A percentile compares a stretch with the other conserved stretches of the same genome.
These are phyloP conservation scores for Raffaelea arxii DNA, from an alignment of 2,329 filamentous ascomycete species.

Conservation along the genomic window DNA sequence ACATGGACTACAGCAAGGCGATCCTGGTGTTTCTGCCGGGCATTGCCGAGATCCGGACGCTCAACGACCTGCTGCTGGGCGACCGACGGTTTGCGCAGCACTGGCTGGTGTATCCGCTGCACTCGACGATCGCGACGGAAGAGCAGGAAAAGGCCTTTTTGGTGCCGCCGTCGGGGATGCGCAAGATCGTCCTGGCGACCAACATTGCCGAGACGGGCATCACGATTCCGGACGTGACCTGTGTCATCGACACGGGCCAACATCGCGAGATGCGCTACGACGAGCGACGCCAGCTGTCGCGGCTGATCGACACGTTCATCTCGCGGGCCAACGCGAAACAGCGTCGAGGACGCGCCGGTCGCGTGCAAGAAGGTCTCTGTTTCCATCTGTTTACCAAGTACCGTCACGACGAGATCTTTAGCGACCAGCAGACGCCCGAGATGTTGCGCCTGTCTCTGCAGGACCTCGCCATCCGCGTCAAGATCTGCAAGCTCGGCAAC, in stretches of 20 bases:
- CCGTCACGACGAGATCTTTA: constrained; percentile 75
- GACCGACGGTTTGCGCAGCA: constrained; percentile 64
- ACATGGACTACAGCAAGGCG: constrained; percentile 71
- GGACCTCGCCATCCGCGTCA: constrained; percentile 89
- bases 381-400: constrained; percentile 93
- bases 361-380: constrained; percentile 89
- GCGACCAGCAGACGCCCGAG: constrained; percentile 90
- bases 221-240: constrained; percentile 95
- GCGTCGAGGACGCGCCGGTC: constrained; percentile 81
- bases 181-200: constrained; percentile 93
- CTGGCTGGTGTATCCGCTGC: constrained; percentile 83
- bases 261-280: constrained; percentile 98
- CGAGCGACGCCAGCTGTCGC: constrained; percentile 81
- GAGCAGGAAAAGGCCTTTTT: constrained; percentile 92
- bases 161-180: constrained; percentile 67
- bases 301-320: constrained; percentile 89
- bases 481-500: constrained; percentile 91
- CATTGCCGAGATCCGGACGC: constrained; percentile 79
- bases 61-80: constrained; percentile 77
- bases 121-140: constrained; percentile 91
- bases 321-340: constrained; percentile 94
- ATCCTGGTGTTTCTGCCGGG: constrained; percentile 93
- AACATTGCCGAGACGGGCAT: constrained; percentile 99
- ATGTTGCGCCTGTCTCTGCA: constrained; percentile 91
- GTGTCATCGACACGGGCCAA: constrained; percentile 92